These are phyloP conservation scores for Mycena latifolia DNA, from an alignment of 768 basidiomycete genomes.

Conservation along the genomic window DNA sequence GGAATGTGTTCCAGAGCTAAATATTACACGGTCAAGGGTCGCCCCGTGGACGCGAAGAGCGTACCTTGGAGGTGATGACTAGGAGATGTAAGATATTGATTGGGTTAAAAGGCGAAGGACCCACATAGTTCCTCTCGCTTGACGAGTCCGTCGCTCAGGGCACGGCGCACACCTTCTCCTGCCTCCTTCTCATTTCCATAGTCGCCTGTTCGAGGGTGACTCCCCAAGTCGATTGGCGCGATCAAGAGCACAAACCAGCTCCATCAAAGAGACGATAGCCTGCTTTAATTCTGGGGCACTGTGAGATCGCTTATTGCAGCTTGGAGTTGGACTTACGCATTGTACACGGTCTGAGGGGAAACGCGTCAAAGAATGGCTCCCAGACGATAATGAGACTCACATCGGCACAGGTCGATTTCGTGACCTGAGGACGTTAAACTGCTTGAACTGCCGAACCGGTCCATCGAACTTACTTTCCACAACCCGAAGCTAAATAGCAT, in stretches of 20 bases:
- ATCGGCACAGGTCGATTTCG: slow-evolving; percentile 70
- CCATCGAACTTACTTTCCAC: slow-evolving; percentile 67
- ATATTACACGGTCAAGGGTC: background rate
- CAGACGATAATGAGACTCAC: slow-evolving; percentile 47
- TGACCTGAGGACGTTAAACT: slow-evolving; percentile 55
- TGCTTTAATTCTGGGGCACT: slow-evolving; percentile 66
- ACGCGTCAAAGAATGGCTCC: background rate
- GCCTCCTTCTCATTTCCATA: slow-evolving; percentile 88
- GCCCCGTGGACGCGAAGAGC: slow-evolving; percentile 13
- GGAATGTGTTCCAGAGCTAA: slow-evolving; percentile 93
- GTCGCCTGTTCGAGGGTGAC: slow-evolving; percentile 16
- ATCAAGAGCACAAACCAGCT: slow-evolving; percentile 74
- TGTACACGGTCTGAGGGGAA: slow-evolving; percentile 77
- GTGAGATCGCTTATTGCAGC: background rate
- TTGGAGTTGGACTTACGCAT: slow-evolving; percentile 53
- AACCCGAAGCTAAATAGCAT: slow-evolving; percentile 69
- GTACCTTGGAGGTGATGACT: slow-evolving; percentile 89
- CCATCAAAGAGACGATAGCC: slow-evolving; percentile 92
- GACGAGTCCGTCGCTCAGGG: slow-evolving; percentile 85
- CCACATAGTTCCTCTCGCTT: slow-evolving; percentile 90
- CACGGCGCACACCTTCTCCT: slow-evolving; percentile 78
- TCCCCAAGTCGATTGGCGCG: background rate
- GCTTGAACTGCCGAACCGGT: slow-evolving; percentile 47
- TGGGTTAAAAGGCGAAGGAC: slow-evolving; percentile 40
- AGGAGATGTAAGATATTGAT: slow-evolving; percentile 12